Evolutionary conservation across 257 asterid genomes (phyloP), one percentile per base, ranked within the genome.

Genomic region (Scutellaria minor): DNA sequence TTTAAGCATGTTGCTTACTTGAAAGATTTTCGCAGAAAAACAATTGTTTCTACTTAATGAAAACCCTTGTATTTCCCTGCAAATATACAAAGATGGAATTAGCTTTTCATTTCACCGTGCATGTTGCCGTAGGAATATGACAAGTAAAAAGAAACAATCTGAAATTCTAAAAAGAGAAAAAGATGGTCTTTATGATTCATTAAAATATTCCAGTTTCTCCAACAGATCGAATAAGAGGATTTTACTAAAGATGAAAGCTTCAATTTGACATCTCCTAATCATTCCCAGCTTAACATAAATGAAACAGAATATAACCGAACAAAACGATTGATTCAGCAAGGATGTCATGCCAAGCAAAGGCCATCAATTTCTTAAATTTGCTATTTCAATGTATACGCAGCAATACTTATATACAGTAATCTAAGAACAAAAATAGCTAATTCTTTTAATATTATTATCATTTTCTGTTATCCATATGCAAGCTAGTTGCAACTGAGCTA

Each of bases 1-100:
- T 86, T 86, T 90, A 61, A 95, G 85, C 99, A 92, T 95, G 83
- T 59, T 37, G 52, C 60, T 57, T 70, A 41, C 35, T 20, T 1
- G 37, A 22, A 58, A 18, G 47, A 58, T 20, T 69, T 64, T 24
- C 7, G 39, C 47, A 2, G 14, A 22, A 55, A 62, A 24, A 9
- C 39, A 31, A 45, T 37, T 47, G 51, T 60, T 46, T 70, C 74
- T 39, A 52, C 72, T 59, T 46, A 27, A 71, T 57, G 42, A 42
- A 45, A 24, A 12, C 70, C 66, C 76, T 75, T 54, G 51, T 45
- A 54, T 14, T 18, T 15, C 62, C 77, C 77, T 68, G 53, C 77
- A 76, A 76, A 8, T 8, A 14, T 58, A 15, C 27, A 58, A 11
- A 75, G 75, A 58, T 47, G 54, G 41, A 37, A 52, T 73, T 7